Conservation (phyloP, 176 grass and related monocot genomes). For the Phoenix roebelenii region DNA sequence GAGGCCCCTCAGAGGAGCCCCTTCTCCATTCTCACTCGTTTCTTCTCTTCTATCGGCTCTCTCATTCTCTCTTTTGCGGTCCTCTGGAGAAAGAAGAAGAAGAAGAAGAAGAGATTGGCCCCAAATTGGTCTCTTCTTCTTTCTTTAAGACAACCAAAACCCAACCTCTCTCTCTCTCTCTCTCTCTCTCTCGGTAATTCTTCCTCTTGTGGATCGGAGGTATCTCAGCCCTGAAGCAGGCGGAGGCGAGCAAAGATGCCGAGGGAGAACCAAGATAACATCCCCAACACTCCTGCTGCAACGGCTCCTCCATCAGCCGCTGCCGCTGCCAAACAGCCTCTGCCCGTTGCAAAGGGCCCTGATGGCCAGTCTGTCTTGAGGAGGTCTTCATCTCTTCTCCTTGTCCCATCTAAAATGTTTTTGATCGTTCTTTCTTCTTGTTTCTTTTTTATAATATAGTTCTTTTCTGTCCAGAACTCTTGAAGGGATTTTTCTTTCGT, state of each 20-base stretch:
- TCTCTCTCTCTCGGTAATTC: neutral
- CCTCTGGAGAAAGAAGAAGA: neutral
- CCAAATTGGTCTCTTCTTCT: no score
- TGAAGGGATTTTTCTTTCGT: no score
- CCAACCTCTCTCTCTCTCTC: neutral
- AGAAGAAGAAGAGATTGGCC: neutral
- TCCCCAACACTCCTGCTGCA: slow-evolving; percentile 30
- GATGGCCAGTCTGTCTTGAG: slow-evolving; percentile 76
- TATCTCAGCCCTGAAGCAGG: slow-evolving; percentile 13
- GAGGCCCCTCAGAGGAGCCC: no score
- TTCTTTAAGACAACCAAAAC: neutral
- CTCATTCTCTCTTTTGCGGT: no score
- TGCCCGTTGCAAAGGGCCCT: slow-evolving; percentile 24
- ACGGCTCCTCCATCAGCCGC: neutral
- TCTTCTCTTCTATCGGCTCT: no score
- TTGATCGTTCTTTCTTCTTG: no score
- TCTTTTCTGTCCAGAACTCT: no score
- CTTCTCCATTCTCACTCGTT: no score
- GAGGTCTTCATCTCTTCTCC: slow-evolving; percentile 11
- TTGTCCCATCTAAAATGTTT: neutral
- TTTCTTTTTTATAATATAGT: no score
- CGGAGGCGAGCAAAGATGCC: slow-evolving; percentile 27
- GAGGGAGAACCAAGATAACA: slow-evolving; percentile 60
- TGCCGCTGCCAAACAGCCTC: slow-evolving; percentile 28
- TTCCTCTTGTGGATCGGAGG: neutral